These are phyloP conservation scores for Coprinopsis strossmayeri DNA, from an alignment of 768 basidiomycete genomes.

Conservation along the genomic window DNA sequence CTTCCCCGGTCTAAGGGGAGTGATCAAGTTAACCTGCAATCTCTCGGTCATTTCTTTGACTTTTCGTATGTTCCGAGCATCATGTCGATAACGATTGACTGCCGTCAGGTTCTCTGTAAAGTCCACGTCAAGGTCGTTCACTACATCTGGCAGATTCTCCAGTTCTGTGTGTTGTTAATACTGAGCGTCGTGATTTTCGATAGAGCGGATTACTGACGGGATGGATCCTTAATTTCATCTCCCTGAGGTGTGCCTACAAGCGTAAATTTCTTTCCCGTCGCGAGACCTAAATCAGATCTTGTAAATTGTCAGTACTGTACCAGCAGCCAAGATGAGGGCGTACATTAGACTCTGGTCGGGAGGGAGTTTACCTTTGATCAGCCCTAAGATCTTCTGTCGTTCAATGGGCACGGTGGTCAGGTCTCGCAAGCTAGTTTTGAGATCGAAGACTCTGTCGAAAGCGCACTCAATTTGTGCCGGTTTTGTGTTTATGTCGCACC, in stretches of 20 bases:
- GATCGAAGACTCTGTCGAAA: slow-evolving; percentile 63
- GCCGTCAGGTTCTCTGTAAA: slow-evolving; percentile 56
- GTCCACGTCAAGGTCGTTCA: slow-evolving; percentile 82
- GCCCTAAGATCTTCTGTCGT: slow-evolving; percentile 81
- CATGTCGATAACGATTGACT: slow-evolving; percentile 59
- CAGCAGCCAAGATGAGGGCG: slow-evolving; percentile 13
- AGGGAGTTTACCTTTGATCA: slow-evolving; percentile 79
- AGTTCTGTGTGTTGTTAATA: slow-evolving; percentile 51
- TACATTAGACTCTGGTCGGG: slow-evolving; percentile 66
- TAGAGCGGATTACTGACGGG: slow-evolving; percentile 39
- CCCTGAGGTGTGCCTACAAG: slow-evolving; percentile 83
- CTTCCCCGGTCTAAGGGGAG: slow-evolving; percentile 70
- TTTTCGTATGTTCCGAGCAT: slow-evolving; percentile 78
- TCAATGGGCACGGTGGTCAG: slow-evolving; percentile 78
- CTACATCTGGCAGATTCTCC: slow-evolving; percentile 57
- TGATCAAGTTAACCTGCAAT: slow-evolving; percentile 64
- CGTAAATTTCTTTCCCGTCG: slow-evolving; percentile 69
- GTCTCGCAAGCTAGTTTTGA: slow-evolving; percentile 59
- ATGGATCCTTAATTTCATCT: slow-evolving; percentile 78
- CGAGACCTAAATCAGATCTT: slow-evolving; percentile 55
- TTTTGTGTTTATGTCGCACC: not conserved
- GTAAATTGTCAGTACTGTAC: not conserved
- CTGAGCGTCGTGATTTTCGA: not conserved
- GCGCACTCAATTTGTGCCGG: slow-evolving; percentile 5
- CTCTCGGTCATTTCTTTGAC: slow-evolving; percentile 66